Percentiles rank a stretch among this genome's conserved stretches.
These are phyloP conservation scores for Camptophora hylomeconis DNA, from an alignment of 2,329 filamentous ascomycete species.

Conservation along the genomic window DNA sequence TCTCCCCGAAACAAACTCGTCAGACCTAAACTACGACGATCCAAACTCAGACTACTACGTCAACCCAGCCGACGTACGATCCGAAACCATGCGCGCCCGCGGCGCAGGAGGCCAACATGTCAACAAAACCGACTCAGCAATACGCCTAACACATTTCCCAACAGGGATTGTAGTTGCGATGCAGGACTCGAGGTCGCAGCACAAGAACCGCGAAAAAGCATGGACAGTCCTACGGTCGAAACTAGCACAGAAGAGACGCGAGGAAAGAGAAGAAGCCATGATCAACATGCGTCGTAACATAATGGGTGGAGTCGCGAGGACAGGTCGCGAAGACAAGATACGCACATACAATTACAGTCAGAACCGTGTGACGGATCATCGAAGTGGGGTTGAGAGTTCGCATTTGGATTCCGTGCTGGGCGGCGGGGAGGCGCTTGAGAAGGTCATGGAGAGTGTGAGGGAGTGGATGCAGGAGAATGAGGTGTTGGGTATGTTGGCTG, in stretches of 20 bases:
- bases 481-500: slow-evolving; percentile 54
- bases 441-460: slow-evolving; percentile 64
- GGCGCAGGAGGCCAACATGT: slow-evolving; percentile 96
- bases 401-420: slow-evolving; percentile 69
- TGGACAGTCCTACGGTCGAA: slow-evolving; percentile 76
- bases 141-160: slow-evolving; percentile 80
- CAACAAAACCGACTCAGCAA: slow-evolving; percentile 94
- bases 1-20: slow-evolving; percentile 43
- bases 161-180: slow-evolving; percentile 79
- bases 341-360: slow-evolving; percentile 75
- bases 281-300: slow-evolving; percentile 62
- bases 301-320: slow-evolving; percentile 60
- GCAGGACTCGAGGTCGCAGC: slow-evolving; percentile 85
- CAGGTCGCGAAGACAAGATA: slow-evolving; percentile 87
- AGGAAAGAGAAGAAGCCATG: slow-evolving; percentile 72
- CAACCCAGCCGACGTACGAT: slow-evolving; percentile 64
- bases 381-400: slow-evolving; percentile 65
- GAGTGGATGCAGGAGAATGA: slow-evolving; percentile 65
- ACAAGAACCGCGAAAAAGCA: slow-evolving; percentile 73
- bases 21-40: slow-evolving; percentile 56
- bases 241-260: slow-evolving; percentile 65
- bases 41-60: slow-evolving; percentile 88
- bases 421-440: slow-evolving; percentile 59
- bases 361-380: slow-evolving; percentile 78
- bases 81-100: slow-evolving; percentile 81